Percentiles rank a stretch among this genome's conserved stretches.
Conservation (phyloP, 140 eudicot species). For the Oenanthe javanica region DNA sequence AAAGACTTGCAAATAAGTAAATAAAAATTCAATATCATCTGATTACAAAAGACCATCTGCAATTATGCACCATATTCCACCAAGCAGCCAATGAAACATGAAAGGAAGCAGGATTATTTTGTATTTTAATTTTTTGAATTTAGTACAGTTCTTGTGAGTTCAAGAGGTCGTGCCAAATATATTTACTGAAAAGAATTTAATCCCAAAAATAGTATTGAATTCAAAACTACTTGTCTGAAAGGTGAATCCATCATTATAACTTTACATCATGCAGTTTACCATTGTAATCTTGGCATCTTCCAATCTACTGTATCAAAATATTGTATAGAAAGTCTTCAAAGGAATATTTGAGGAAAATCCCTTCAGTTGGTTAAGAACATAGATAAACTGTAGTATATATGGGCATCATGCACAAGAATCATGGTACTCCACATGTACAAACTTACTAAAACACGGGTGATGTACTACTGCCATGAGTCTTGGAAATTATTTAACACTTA, state of each 20-base stretch:
- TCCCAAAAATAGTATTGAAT: neutral
- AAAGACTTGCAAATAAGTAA: neutral
- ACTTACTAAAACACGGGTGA: neutral
- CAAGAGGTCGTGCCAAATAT: neutral
- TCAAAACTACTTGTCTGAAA: neutral
- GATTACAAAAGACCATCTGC: neutral
- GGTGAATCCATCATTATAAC: neutral
- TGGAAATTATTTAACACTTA: neutral
- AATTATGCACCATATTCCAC: neutral
- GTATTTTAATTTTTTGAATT: neutral
- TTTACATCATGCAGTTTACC: neutral
- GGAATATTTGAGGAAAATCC: neutral
- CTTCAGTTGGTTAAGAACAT: neutral
- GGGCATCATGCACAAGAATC: neutral
- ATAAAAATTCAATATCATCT: neutral
- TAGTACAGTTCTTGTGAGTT: neutral
- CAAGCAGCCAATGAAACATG: neutral
- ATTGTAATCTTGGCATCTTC: neutral
- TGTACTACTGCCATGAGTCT: neutral
- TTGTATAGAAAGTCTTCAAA: neutral
- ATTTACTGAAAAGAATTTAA: neutral
- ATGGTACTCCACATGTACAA: neutral
- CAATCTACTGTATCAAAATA: neutral
- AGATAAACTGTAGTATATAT: neutral
- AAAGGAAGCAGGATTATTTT: neutral